These are phyloP conservation scores for Solioccasus polychromus DNA, from an alignment of 768 basidiomycete genomes.

Conservation along the genomic window DNA sequence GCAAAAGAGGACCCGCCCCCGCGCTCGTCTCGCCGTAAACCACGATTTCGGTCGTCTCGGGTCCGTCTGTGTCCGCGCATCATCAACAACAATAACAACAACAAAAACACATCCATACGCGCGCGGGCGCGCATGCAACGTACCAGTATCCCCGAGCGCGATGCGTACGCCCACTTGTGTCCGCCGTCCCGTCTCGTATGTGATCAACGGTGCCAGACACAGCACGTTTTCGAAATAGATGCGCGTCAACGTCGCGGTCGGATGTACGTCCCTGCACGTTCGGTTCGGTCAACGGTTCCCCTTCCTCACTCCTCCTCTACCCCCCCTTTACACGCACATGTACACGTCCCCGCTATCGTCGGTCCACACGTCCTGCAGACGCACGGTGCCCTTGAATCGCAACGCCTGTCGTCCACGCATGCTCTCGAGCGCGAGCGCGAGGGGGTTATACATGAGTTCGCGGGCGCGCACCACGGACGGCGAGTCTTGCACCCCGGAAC, in stretches of 20 bases:
- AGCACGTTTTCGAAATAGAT: constrained; percentile 72
- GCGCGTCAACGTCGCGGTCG: constrained; percentile 54
- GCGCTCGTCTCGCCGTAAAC: constrained; percentile 43
- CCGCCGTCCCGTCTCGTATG: constrained; percentile 24
- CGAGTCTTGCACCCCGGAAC: constrained; percentile 31
- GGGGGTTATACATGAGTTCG: constrained; percentile 59
- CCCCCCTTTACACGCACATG: too few relatives aligned
- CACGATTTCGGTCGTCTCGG: constrained; percentile 66
- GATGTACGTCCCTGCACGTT: constrained; percentile 77
- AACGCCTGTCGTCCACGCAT: constrained; percentile 74
- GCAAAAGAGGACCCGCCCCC: constrained; percentile 5
- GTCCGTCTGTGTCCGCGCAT: constrained; percentile 45
- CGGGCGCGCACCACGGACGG: constrained; percentile 22
- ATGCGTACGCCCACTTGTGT: constrained; percentile 63
- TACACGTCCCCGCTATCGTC: constrained; percentile 54
- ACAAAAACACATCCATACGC: too few relatives aligned
- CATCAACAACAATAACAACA: not conserved
- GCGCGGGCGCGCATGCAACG: too few relatives aligned
- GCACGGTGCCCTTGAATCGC: constrained; percentile 52
- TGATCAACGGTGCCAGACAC: constrained; percentile 44
- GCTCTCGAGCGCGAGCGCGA: constrained; percentile 72
- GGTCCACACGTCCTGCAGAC: constrained; percentile 53
- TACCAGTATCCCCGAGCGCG: constrained; percentile 67
- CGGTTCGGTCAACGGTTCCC: too few relatives aligned
- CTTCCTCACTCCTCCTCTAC: too few relatives aligned